Base-by-base conservation (phyloP, 768 basidiomycete species). In the Termitomyces sp. region DNA sequence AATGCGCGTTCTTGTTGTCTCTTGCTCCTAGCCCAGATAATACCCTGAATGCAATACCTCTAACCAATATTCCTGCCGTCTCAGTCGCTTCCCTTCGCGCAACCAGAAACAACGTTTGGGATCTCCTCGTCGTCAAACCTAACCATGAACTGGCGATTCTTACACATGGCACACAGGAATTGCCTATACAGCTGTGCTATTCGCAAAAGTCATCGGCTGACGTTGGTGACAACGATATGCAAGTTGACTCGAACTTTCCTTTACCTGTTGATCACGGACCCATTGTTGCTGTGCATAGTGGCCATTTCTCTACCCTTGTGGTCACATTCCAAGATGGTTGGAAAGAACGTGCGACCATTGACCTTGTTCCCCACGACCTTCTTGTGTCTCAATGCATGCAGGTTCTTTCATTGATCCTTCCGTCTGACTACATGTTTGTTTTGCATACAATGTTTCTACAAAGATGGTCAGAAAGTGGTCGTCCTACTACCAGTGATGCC, bases 121-220 rank as follows among this genome's bases (percentile, higher is more conserved):
- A 97, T 68, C 73, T 94, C 10, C 70, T 96, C 5, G 70, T 88
- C 16, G 70, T 92, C 49, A 83, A 80, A 49, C 78, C 84, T 3
- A 75, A 82, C 48, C 78, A 84, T 32, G 68, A 69, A 9, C 69
- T 92, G 10, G 69, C 73, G 0, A 65, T 94, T 4, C 70, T 88
- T 40, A 90, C 86, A 0, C 87, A 90, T 61, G 88, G 86, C 1
- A 63, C 68, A 20, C 65, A 68, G 44, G 75, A 78, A 62, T 56
- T 84, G 10, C 74, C 77, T 24, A 66, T 82, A 20, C 62, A 68
- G 40, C 36, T 80, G 24, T 53, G 58, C 26, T 62, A 64, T 32
- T 63, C 56, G 28, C 63, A 65, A 28, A 62, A 56, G 28, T 63
- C 58, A 14, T 7, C 44, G 13, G 18, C 45, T 36, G 20, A 28